Conservation (phyloP, 108 stramenopile species). For the Nannochloropsis granulata region DNA sequence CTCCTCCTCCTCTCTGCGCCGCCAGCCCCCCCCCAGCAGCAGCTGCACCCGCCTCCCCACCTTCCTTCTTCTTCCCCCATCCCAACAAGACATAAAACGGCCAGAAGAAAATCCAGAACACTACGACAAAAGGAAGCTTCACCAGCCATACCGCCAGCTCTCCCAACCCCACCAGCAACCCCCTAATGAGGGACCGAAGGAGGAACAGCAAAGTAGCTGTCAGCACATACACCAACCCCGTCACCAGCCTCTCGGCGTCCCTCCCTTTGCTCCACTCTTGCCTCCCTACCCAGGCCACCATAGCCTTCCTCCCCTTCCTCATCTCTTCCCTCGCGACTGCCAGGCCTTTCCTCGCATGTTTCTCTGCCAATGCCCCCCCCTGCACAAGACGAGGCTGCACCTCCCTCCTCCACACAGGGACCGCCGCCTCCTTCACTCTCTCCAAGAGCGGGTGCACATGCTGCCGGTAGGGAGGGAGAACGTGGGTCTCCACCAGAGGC, state of each 20-base stretch:
- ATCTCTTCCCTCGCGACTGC: background rate
- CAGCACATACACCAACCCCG: background rate
- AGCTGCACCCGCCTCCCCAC: background rate
- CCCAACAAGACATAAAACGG: background rate
- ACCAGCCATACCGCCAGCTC: background rate
- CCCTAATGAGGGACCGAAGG: background rate
- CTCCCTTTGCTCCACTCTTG: background rate
- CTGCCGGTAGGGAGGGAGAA: background rate
- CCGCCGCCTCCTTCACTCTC: background rate
- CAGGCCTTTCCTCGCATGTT: background rate
- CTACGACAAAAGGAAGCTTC: background rate
- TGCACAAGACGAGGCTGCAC: background rate
- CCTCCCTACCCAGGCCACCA: background rate
- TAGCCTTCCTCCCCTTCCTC: background rate
- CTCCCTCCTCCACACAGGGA: background rate
- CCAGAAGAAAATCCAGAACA: background rate
- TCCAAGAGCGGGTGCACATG: background rate
- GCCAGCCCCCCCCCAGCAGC: background rate
- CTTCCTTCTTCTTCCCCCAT: background rate
- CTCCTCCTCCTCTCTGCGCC: background rate
- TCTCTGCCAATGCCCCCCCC: background rate
- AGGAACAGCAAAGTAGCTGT: background rate
- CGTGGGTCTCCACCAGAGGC: background rate
- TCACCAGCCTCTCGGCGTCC: background rate
- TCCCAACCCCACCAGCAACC: background rate